Conservation (phyloP, 2,329 filamentous ascomycete species). For the Sphaerulina vaccinii region DNA sequence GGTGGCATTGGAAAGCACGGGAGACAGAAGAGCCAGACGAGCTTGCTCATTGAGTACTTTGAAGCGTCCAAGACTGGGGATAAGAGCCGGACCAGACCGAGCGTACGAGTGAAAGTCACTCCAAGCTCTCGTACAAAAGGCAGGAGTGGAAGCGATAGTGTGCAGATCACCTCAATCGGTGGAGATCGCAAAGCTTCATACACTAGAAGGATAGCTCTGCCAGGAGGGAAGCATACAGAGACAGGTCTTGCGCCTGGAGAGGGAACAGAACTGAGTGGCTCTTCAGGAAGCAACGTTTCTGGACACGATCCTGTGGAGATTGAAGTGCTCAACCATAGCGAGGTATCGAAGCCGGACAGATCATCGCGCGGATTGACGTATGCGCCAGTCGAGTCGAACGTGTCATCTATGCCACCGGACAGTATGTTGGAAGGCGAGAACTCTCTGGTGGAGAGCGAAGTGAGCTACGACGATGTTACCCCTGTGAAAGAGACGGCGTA, state of each 20-base stretch:
- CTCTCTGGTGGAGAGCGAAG: constrained; percentile 51
- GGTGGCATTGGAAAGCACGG: constrained; percentile 56
- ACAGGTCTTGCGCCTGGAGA: constrained; percentile 25
- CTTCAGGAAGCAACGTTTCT: constrained; percentile 75
- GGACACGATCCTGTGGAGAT: constrained; percentile 76
- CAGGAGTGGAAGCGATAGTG: constrained; percentile 64
- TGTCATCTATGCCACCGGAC: constrained; percentile 78
- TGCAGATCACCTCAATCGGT: constrained; percentile 82
- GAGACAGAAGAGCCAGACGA: constrained; percentile 73
- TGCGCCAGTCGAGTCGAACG: constrained; percentile 71
- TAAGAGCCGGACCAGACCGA: constrained; percentile 68
- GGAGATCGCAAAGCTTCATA: constrained; percentile 70
- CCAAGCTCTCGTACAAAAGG: constrained; percentile 64
- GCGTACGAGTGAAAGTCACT: constrained; percentile 76
- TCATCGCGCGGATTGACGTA: constrained; percentile 61
- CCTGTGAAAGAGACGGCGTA: constrained; percentile 28
- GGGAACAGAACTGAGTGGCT: constrained; percentile 61
- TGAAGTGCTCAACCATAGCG: constrained; percentile 72
- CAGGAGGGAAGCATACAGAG: constrained; percentile 37
- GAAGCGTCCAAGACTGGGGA: constrained; percentile 70
- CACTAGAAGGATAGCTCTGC: constrained; percentile 65
- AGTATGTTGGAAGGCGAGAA: constrained; percentile 62
- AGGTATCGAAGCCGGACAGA: constrained; percentile 59
- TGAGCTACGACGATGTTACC: constrained; percentile 38
- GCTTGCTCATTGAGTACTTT: constrained; percentile 91